These are phyloP conservation scores for Zea luxurians DNA, from an alignment of 176 grass and related monocot genomes.

Conservation along the genomic window DNA sequence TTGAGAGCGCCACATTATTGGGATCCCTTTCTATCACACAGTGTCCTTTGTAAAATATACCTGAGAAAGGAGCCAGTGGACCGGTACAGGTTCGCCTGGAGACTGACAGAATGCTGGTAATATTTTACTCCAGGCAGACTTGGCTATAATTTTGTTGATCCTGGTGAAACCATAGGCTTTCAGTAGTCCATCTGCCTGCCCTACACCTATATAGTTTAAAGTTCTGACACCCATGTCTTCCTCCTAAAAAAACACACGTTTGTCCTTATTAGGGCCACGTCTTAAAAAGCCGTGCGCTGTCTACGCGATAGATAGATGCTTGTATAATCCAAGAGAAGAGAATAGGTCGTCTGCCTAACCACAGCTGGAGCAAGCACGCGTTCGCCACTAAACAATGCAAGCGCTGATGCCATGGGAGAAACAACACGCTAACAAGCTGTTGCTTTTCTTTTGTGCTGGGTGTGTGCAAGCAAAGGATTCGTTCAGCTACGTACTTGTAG, in stretches of 20 bases:
- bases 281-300: conserved; percentile 58
- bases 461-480: not conserved
- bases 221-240: conserved; percentile 18
- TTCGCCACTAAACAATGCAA: conserved; percentile 26
- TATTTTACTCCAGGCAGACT: not conserved
- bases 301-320: conserved; percentile 46
- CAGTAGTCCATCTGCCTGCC: conserved; percentile 7
- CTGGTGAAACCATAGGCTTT: conserved; percentile 23
- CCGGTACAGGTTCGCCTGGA: conserved; percentile 1
- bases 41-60: not conserved
- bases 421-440: conserved; percentile 4
- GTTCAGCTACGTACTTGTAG: conserved; percentile 9
- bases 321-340: conserved; percentile 5
- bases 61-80: not conserved
- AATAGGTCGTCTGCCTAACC: conserved; percentile 38
- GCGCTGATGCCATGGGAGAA: not conserved
- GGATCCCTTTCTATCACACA: not conserved
- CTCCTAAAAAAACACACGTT: conserved; percentile 24
- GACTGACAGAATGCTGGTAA: not conserved
- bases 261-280: conserved; percentile 38
- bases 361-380: conserved; percentile 45
- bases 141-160: conserved; percentile 27
- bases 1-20: conserved; percentile 36
- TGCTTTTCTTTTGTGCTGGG: not conserved
- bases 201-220: not conserved